These are phyloP conservation scores for Capsella bursapastoris DNA, from an alignment of 345 rosid species.

Conservation along the genomic window DNA sequence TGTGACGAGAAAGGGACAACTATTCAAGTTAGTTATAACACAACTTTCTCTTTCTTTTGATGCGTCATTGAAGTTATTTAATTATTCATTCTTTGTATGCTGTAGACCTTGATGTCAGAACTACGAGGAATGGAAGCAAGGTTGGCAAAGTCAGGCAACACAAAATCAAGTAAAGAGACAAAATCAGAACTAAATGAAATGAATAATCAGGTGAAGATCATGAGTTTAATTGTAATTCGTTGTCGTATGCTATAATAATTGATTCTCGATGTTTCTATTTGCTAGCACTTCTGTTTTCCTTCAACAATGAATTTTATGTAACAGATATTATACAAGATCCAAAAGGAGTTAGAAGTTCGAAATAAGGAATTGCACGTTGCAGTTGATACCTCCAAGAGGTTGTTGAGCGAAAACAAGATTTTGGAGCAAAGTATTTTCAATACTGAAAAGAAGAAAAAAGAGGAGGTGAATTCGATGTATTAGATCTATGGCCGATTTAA, in stretches of 20 bases:
- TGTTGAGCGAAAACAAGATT: slow-evolving; percentile 59
- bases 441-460: slow-evolving; percentile 67
- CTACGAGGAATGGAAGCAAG: slow-evolving; percentile 64
- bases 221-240: slow-evolving; percentile 8
- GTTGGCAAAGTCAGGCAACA: slow-evolving; percentile 55
- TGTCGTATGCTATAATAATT: slow-evolving; percentile 3
- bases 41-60: slow-evolving; percentile 7
- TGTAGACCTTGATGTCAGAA: slow-evolving; percentile 65
- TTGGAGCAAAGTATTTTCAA: slow-evolving; percentile 65
- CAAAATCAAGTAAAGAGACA: slow-evolving; percentile 49
- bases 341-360: slow-evolving; percentile 65
- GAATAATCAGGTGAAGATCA: slow-evolving; percentile 61
- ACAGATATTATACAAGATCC: slow-evolving; percentile 62
- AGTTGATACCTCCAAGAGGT: slow-evolving; percentile 56
- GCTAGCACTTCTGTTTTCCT: neutral
- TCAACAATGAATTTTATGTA: slow-evolving; percentile 33
- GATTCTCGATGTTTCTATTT: slow-evolving; percentile 1
- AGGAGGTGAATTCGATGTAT: slow-evolving; percentile 59
- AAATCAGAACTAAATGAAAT: slow-evolving; percentile 50
- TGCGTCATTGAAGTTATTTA: slow-evolving; percentile 22
- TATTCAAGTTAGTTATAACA: slow-evolving; percentile 64
- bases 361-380: slow-evolving; percentile 61
- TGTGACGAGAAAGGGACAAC: slow-evolving; percentile 72
- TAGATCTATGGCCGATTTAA: slow-evolving; percentile 13
- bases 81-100: slow-evolving; percentile 26